These are phyloP conservation scores for Plasmodium malariae DNA, from an alignment of 169 alveolate genomes.

Conservation along the genomic window DNA sequence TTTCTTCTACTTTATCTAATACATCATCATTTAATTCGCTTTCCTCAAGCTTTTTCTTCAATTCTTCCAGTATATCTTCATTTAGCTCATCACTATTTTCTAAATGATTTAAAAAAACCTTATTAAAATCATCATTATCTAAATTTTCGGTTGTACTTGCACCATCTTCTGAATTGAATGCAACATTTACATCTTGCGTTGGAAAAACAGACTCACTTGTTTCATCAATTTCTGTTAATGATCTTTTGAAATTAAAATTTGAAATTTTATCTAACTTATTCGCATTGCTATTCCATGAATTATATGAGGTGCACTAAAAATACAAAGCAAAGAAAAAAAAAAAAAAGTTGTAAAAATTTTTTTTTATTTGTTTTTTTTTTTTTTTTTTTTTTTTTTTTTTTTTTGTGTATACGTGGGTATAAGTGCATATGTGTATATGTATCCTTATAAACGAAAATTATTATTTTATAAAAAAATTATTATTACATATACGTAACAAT, in stretches of 20 bases:
- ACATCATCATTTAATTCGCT: neutral
- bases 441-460: too few species aligned
- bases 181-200: neutral
- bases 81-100: neutral
- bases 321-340: too few species aligned
- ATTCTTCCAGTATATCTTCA: neutral
- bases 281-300: constrained; percentile 21
- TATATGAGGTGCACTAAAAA: neutral
- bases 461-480: too few species aligned
- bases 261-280: neutral
- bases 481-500: too few species aligned
- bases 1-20: neutral
- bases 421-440: too few species aligned
- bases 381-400: too few species aligned
- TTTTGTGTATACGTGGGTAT: too few species aligned
- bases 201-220: neutral
- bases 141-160: neutral
- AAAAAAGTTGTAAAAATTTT: too few species aligned
- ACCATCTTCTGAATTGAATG: neutral
- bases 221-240: constrained; percentile 1
- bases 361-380: too few species aligned
- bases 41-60: neutral
- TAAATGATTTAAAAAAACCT: neutral
- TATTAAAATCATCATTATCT: neutral
- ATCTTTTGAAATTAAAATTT: neutral